Evolutionary conservation across 1,284 basidiomycete species (phyloP), one percentile per base, ranked within the genome.

Genomic region (Salmacisia buchloeana): DNA sequence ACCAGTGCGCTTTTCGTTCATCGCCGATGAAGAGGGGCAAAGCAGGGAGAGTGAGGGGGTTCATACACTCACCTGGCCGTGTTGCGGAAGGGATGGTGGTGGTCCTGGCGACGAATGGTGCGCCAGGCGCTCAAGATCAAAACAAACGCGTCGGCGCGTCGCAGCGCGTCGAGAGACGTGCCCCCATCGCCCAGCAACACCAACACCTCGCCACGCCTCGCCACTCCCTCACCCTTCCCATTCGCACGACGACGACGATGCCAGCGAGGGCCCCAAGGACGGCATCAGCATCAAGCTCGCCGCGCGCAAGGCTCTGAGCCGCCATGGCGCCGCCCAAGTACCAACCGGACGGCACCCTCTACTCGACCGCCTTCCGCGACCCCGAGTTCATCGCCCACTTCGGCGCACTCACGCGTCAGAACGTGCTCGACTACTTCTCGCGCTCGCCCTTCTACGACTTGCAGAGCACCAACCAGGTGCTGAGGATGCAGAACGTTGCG

Each of bases 401-500:
- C 31, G 59, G 59, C 13, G 34, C 71, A 0, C 60, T 76, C 3
- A 70, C 65, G 60, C 70, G 68, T 43, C 61, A 64, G 60, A 77
- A 74, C 39, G 69, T 72, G 2, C 70, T 76, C 63, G 64, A 73
- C 7, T 78, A 78, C 61, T 78, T 78, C 57, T 69, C 70, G 36
- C 72, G 66, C 29, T 75, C 73, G 18, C 73, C 73, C 18, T 78
- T 78, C 63, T 78, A 72, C 63, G 76, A 76, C 34, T 64, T 70
- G 15, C 63, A 69, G 27, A 71, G 70, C 65, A 76, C 74, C 58
- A 78, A 78, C 43, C 73, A 78, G 65, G 69, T 75, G 66, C 74
- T 78, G 34, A 72, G 76, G 10, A 78, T 78, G 76, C 76, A 78
- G 58, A 76, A 74, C 58, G 69, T 74, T 23, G 73, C 71, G 52